Percentiles rank a stretch among this genome's conserved stretches.
Conservation (phyloP, 1,139 yeast species). For the Nakaseomyces bracarensis region DNA sequence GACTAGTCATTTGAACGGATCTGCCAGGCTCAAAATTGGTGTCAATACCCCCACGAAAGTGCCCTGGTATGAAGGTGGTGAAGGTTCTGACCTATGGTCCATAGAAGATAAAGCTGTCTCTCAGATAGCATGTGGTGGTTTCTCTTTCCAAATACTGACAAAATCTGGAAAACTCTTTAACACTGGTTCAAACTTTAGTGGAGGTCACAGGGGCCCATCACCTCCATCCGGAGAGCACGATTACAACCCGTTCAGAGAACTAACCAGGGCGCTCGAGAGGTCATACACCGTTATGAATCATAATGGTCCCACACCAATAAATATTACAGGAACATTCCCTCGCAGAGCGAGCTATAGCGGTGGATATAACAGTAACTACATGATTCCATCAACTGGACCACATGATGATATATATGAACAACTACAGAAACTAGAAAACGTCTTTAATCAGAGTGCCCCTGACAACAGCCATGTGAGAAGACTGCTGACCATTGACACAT, state of each 20-base stretch:
- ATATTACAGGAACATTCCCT: constrained; percentile 18
- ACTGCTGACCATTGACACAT: constrained; percentile 25
- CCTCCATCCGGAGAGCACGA: constrained; percentile 33
- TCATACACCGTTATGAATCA: constrained; percentile 13
- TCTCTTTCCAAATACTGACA: constrained; percentile 53
- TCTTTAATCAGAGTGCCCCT: constrained; percentile 19
- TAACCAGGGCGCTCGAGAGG: constrained; percentile 20
- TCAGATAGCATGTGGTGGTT: constrained; percentile 61
- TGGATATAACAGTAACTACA: background rate
- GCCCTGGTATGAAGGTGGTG: constrained; percentile 26
- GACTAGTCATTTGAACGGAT: constrained; percentile 25
- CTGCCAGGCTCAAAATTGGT: constrained; percentile 31
- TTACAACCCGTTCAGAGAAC: constrained; percentile 27
- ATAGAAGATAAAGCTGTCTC: constrained; percentile 36
- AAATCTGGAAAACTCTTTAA: constrained; percentile 45
- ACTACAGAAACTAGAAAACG: constrained; percentile 19
- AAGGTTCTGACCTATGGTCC: constrained; percentile 19
- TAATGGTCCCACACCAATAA: constrained; percentile 15
- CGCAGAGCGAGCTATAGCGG: constrained; percentile 6
- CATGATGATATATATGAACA: constrained; percentile 25
- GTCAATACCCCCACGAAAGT: constrained; percentile 40
- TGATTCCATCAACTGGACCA: constrained; percentile 16
- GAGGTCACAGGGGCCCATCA: constrained; percentile 34
- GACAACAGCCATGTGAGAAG: constrained; percentile 26
- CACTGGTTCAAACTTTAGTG: constrained; percentile 47